Conservation (phyloP, 2,329 filamentous ascomycete genomes). For the Thelonectria blattea region DNA sequence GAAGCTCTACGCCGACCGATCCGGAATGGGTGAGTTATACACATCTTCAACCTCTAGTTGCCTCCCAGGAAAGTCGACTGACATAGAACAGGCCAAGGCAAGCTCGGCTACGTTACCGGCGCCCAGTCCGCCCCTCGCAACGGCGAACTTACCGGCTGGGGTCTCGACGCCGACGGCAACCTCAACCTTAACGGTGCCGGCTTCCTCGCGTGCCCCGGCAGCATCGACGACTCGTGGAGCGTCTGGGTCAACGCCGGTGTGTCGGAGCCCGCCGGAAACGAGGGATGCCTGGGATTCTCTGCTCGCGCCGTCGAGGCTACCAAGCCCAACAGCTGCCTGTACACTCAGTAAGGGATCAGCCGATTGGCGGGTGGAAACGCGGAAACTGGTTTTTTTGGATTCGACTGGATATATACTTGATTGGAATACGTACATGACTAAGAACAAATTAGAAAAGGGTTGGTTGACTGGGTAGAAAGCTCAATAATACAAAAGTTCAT, state of each 20-base stretch:
- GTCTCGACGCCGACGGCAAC: conserved; percentile 49
- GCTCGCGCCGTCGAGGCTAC: conserved; percentile 38
- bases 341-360: conserved; percentile 32
- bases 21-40: conserved; percentile 59
- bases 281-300: conserved; percentile 46
- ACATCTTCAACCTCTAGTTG: too few relatives aligned
- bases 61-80: not conserved
- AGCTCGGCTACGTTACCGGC: conserved; percentile 58
- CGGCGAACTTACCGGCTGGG: conserved; percentile 55
- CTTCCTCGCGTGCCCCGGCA: conserved; percentile 60
- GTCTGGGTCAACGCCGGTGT: conserved; percentile 45
- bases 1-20: conserved; percentile 60
- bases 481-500: too few relatives aligned
- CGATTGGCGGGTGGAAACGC: too few relatives aligned
- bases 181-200: conserved; percentile 52
- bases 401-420: too few relatives aligned
- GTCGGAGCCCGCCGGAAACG: conserved; percentile 44
- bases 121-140: conserved; percentile 47
- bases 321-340: conserved; percentile 46
- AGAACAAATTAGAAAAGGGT: too few relatives aligned
- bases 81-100: conserved; percentile 53
- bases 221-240: conserved; percentile 48
- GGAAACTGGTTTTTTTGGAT: too few relatives aligned
- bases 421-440: too few relatives aligned
- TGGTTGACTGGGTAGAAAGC: too few relatives aligned